phyloP scores from a whole-genome alignment of 192 early-diverging fungal genomes.

The Gigaspora rosea region DNA sequence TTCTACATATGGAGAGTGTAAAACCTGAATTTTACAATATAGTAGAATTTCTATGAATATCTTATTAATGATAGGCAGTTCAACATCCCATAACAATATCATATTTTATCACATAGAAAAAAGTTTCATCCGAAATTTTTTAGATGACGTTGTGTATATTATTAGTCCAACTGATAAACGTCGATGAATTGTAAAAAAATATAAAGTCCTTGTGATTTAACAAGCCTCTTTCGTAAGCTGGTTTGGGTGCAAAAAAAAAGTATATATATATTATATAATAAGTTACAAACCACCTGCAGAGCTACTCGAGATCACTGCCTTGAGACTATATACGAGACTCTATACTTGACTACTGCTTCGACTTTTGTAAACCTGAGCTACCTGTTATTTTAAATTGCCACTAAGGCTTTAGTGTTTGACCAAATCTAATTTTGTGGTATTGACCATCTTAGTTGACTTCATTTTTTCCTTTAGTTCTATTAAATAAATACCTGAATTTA shows the following conservation, averaged over 20 bases:
- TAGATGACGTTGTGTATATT: too few relatives aligned
- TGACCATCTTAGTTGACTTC: not conserved
- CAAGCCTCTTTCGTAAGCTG: constrained; percentile 18
- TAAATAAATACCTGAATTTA: constrained; percentile 18
- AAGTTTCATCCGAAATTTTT: too few relatives aligned
- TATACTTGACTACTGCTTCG: not conserved
- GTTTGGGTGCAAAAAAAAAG: constrained; percentile 3
- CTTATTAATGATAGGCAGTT: too few relatives aligned
- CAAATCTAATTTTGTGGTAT: not conserved
- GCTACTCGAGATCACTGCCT: not conserved
- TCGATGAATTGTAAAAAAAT: too few relatives aligned
- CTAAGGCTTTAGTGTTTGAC: not conserved
- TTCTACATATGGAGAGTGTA: too few relatives aligned
- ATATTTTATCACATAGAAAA: too few relatives aligned
- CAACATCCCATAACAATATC: too few relatives aligned
- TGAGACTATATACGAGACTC: not conserved
- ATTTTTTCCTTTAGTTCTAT: not conserved
- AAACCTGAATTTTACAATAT: too few relatives aligned
- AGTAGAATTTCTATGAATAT: too few relatives aligned
- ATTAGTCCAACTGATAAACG: too few relatives aligned
- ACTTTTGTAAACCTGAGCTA: not conserved
- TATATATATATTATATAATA: constrained; percentile 9
- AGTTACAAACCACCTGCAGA: not conserved
- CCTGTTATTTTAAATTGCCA: too few relatives aligned
- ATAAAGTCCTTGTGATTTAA: too few relatives aligned